Base-by-base conservation (phyloP, 805 yeast genomes). In the Ogataea henricii region DNA sequence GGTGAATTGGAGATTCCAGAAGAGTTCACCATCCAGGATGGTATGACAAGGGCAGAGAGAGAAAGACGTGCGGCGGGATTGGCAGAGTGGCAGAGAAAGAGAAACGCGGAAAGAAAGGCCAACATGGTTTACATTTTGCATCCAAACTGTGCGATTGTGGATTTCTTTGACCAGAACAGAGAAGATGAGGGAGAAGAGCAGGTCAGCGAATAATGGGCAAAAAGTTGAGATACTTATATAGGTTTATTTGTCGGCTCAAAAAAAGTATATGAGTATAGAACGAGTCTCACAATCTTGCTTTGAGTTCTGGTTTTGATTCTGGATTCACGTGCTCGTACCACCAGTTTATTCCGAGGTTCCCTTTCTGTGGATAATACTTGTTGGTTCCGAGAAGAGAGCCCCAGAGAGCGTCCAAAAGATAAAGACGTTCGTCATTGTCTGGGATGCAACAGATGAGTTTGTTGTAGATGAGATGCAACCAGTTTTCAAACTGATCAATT, bases 101-200 rank as follows among this genome's bases (percentile, higher is more conserved):
- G 52, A 34, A 55, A 48, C 6, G 55, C 50, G 20, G 63, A 59
- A 48, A 40, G 50, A 55, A 55, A 47, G 47, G 65, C 64, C 51
- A 55, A 68, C 45, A 54, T 73, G 48, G 70, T 78, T 13, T 81
- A 77, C 53, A 79, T 80, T 27, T 66, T 81, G 47, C 96, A 89
- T 71, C 96, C 96, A 47, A 89, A 89, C 66, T 86, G 91, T 69
- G 87, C 90, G 14, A 79, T 87, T 49, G 75, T 84, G 55, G 95
- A 87, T 56, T 76, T 78, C 63, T 74, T 79, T 52, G 83, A 78
- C 51, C 78, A 56, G 32, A 49, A 36, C 43, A 43, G 51, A 39
- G 25, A 54, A 14, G 45, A 27, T 6, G 49, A 45, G 23, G 43
- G 30, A 9, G 26, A 21, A 4, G 51, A 45, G 29, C 36, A 50